A percentile compares a stretch with the other conserved stretches of the same genome.
These are phyloP conservation scores for Coffea humblotiana DNA, from an alignment of 305 asterid genomes.

Conservation along the genomic window DNA sequence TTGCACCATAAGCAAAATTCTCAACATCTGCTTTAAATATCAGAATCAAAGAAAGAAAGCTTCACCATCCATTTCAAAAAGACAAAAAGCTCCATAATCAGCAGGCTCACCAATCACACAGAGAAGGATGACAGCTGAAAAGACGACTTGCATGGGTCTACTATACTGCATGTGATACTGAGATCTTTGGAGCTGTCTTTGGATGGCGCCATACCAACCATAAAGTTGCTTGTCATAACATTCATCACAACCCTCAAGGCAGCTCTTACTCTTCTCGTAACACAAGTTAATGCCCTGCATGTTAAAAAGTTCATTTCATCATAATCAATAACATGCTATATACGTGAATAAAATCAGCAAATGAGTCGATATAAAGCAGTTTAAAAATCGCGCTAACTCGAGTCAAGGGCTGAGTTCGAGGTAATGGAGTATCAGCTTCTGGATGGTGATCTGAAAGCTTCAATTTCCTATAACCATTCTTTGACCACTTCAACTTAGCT, in stretches of 20 bases:
- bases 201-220: constrained; percentile 80
- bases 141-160: constrained; percentile 62
- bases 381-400: constrained; percentile 45
- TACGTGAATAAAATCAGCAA: constrained; percentile 10
- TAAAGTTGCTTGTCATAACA: constrained; percentile 68
- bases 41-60: not conserved
- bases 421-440: constrained; percentile 50
- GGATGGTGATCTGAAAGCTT: constrained; percentile 50
- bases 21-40: not conserved
- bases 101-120: constrained; percentile 74
- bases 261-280: constrained; percentile 71
- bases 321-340: constrained; percentile 15
- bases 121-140: constrained; percentile 54
- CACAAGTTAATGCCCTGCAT: constrained; percentile 58
- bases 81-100: constrained; percentile 12
- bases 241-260: constrained; percentile 67
- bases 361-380: constrained; percentile 12
- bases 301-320: constrained; percentile 22
- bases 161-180: constrained; percentile 82
- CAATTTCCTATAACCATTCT: constrained; percentile 76
- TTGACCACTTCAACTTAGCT: constrained; percentile 70
- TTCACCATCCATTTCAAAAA: not conserved
- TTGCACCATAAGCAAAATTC: not conserved
- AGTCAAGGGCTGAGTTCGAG: constrained; percentile 56
- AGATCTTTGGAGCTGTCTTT: constrained; percentile 87